These are phyloP conservation scores for Jaapia argillacea DNA, from an alignment of 768 basidiomycete species.

Conservation along the genomic window DNA sequence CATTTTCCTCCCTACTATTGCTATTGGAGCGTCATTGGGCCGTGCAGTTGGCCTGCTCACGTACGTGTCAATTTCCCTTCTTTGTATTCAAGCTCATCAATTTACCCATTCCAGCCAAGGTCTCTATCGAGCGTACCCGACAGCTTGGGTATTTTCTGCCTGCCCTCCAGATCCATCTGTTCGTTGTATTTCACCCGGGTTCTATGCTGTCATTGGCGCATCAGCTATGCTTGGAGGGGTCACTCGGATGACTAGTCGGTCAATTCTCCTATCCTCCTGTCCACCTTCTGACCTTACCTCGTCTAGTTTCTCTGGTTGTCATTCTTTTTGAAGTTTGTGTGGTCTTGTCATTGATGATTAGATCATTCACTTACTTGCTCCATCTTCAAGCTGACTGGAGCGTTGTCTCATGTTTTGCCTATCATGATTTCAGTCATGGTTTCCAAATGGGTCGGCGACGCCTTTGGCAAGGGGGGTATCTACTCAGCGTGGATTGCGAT, in stretches of 20 bases:
- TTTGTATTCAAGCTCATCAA: conserved; percentile 2
- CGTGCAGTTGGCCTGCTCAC: conserved; percentile 60
- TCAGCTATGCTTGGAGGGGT: conserved; percentile 71
- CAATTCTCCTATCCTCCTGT: not conserved
- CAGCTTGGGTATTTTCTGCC: conserved; percentile 58
- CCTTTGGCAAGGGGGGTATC: conserved; percentile 57
- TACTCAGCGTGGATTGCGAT: conserved; percentile 68
- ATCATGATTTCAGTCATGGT: conserved; percentile 77
- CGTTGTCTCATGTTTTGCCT: conserved; percentile 70
- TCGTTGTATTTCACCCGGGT: conserved; percentile 63
- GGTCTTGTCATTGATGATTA: not conserved
- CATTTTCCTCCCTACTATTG: conserved; percentile 69
- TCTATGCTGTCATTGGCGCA: conserved; percentile 71
- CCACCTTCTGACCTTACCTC: conserved; percentile 1
- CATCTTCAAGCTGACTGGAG: conserved; percentile 52
- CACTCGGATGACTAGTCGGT: conserved; percentile 61
- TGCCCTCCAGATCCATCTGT: conserved; percentile 65
- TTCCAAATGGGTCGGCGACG: conserved; percentile 70
- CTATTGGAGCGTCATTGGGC: conserved; percentile 64
- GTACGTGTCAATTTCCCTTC: conserved; percentile 25
- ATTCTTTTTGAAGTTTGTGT: conserved; percentile 58
- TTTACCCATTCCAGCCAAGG: conserved; percentile 39
- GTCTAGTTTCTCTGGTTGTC: conserved; percentile 60
- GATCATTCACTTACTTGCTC: not conserved
- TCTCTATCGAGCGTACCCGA: conserved; percentile 53